These are phyloP conservation scores for Torulaspora gathmanii DNA, from an alignment of 805 yeast species.

Conservation along the genomic window DNA sequence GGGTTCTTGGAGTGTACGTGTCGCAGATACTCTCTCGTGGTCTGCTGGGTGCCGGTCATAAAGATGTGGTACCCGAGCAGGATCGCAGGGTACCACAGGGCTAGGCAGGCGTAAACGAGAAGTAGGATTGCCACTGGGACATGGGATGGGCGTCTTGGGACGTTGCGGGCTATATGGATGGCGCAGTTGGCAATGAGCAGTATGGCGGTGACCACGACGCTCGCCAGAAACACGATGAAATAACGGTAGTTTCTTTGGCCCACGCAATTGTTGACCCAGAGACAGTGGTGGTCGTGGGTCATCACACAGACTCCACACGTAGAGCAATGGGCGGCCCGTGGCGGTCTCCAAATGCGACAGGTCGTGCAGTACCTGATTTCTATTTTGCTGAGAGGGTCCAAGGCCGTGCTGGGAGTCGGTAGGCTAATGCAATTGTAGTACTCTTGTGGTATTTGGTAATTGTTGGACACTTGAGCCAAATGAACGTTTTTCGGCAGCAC, in stretches of 20 bases:
- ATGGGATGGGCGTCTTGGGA: slow-evolving; percentile 7
- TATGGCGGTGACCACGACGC: slow-evolving; percentile 33
- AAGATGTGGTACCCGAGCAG: slow-evolving; percentile 51
- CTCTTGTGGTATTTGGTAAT: slow-evolving; percentile 48
- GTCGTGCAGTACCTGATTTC: slow-evolving; percentile 57
- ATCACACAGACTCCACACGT: slow-evolving; percentile 61
- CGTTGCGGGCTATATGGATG: slow-evolving; percentile 22
- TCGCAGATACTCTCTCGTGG: slow-evolving; percentile 69
- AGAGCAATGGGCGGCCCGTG: slow-evolving; percentile 70
- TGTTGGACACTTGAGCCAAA: slow-evolving; percentile 38
- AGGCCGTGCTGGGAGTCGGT: slow-evolving; percentile 37
- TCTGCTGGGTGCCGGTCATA: slow-evolving; percentile 52
- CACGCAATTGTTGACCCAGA: slow-evolving; percentile 68
- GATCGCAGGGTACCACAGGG: slow-evolving; percentile 51
- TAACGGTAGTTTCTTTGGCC: slow-evolving; percentile 68
- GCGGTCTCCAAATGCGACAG: slow-evolving; percentile 73
- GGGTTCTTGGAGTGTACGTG: slow-evolving; percentile 39
- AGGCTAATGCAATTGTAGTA: slow-evolving; percentile 47
- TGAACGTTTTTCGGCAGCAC: slow-evolving; percentile 64
- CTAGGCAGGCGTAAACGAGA: slow-evolving; percentile 45
- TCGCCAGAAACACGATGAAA: slow-evolving; percentile 49
- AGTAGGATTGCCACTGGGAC: slow-evolving; percentile 47
- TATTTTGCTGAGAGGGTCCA: slow-evolving; percentile 35
- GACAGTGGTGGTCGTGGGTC: slow-evolving; percentile 66
- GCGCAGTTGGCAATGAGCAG: slow-evolving; percentile 25